phyloP scores from a whole-genome alignment of 2,329 filamentous ascomycete species.

The Pleomassaria siparia region DNA sequence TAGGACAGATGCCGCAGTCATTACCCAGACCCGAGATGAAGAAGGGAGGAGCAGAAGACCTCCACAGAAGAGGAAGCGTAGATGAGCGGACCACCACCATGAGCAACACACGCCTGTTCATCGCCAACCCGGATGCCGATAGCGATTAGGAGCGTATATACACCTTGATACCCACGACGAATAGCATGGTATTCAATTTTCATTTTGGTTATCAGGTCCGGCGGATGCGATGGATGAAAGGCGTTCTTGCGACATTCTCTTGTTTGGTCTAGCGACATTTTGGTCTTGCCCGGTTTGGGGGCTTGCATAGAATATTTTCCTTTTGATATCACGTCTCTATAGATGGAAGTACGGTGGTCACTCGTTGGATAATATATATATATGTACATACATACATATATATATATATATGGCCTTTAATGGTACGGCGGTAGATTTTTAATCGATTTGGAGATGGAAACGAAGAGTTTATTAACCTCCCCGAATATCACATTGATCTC shows the following conservation, averaged over 20 bases:
- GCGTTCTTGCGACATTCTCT: slow-evolving; percentile 4
- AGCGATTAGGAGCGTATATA: slow-evolving; percentile 46
- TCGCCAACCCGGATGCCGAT: slow-evolving; percentile 75
- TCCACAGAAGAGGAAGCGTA: slow-evolving; percentile 76
- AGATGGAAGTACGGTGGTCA: slow-evolving; percentile 14
- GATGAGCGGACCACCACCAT: slow-evolving; percentile 81
- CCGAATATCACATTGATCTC: background rate
- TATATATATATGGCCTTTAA: no score
- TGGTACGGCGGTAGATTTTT: background rate
- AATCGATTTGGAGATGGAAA: background rate
- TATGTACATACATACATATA: no score
- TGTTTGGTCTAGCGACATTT: slow-evolving; percentile 8
- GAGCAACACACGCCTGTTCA: slow-evolving; percentile 68
- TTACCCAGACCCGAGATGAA: slow-evolving; percentile 45
- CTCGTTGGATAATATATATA: slow-evolving; percentile 6
- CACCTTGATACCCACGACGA: slow-evolving; percentile 30
- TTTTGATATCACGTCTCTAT: slow-evolving; percentile 4
- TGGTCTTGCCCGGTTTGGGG: background rate
- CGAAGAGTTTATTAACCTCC: background rate
- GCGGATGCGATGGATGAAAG: background rate
- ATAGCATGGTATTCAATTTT: background rate
- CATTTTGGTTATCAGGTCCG: slow-evolving; percentile 1
- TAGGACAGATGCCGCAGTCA: slow-evolving; percentile 52
- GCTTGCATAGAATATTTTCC: slow-evolving; percentile 15
- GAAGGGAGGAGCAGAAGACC: slow-evolving; percentile 60